Evolutionary conservation across 176 grass and related monocot species (phyloP), one percentile per base, ranked within the genome.

Genomic region (Eragrostis curvula): DNA sequence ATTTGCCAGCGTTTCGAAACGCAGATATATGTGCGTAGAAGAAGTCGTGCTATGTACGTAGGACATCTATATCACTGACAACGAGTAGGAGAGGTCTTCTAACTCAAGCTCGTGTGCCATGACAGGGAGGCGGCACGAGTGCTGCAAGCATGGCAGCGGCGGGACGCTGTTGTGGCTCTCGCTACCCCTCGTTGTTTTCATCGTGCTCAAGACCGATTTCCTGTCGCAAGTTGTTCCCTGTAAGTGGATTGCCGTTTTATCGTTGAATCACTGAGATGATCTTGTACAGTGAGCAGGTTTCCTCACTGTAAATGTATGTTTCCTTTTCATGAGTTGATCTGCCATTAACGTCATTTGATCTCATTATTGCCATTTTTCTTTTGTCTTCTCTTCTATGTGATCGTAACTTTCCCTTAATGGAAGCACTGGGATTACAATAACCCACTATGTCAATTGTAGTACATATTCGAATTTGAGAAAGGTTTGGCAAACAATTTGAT

Each of bases 121-220:
- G 86, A 88, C 51, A 47, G 45, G 86, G 20, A 63, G 14, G 50
- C 68, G 39, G 50, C 73, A 47, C 0, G 80, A 72, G 68, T 30
- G 74, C 9, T 28, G 21, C 48, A 88, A 88, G 66, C 51, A 41
- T 32, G 51, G 51, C 1, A 42, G 43, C 17, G 18, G 60, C 40
- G 32, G 13, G 11, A 51, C 70, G 12, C 75, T 61, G 30, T 32
- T 69, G 51, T 89, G 81, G 42, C 42, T 89, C 66, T 8, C 80
- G 45, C 6, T 88, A 18, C 81, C 87, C 24, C 49, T 84, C 17
- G 42, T 88, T 21, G 16, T 88, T 9, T 18, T 88, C 51, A 0
- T 60, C 17, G 52, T 84, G 5, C 49, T 88, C 21, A 88, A 88
- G 74, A 63, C 68, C 1, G 81, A 65, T 59, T 49, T 28, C 81